Conservation (phyloP, 805 yeast genomes). For the Teunomyces funiuensis region DNA sequence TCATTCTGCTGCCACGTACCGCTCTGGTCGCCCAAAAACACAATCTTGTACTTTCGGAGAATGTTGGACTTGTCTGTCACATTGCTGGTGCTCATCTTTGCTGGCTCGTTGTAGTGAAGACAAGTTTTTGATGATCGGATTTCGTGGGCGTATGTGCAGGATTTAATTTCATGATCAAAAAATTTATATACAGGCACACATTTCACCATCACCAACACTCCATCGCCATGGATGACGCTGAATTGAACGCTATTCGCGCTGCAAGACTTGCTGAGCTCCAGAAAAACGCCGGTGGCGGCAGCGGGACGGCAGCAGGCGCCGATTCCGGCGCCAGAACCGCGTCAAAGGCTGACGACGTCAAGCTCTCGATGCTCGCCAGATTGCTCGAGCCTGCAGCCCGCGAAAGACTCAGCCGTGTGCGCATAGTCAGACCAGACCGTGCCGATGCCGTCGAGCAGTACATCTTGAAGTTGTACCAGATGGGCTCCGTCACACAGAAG, state of each 20-base stretch:
- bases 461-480: constrained; percentile 64
- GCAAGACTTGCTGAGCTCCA: constrained; percentile 90
- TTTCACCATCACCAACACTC: background rate
- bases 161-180: no score
- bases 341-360: constrained; percentile 37
- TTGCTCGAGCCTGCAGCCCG: constrained; percentile 80
- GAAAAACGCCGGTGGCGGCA: constrained; percentile 43
- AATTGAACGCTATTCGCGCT: constrained; percentile 84
- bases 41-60: constrained; percentile 78
- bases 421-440: constrained; percentile 88
- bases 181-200: background rate
- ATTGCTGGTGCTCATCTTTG: constrained; percentile 8
- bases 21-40: constrained; percentile 95
- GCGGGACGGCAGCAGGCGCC: constrained; percentile 7
- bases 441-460: constrained; percentile 86
- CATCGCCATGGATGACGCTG: constrained; percentile 76
- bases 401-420: constrained; percentile 81
- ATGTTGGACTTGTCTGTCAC: constrained; percentile 37
- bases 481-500: constrained; percentile 75
- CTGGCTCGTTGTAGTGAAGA: background rate
- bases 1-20: constrained; percentile 42
- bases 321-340: constrained; percentile 10
- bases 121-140: no score
- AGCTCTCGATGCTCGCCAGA: constrained; percentile 54
- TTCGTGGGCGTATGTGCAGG: no score